Percentiles rank a stretch among this genome's conserved stretches.
phyloP scores from a whole-genome alignment of 495 filamentous ascomycete species.

The Umbilicaria muhlenbergii region DNA sequence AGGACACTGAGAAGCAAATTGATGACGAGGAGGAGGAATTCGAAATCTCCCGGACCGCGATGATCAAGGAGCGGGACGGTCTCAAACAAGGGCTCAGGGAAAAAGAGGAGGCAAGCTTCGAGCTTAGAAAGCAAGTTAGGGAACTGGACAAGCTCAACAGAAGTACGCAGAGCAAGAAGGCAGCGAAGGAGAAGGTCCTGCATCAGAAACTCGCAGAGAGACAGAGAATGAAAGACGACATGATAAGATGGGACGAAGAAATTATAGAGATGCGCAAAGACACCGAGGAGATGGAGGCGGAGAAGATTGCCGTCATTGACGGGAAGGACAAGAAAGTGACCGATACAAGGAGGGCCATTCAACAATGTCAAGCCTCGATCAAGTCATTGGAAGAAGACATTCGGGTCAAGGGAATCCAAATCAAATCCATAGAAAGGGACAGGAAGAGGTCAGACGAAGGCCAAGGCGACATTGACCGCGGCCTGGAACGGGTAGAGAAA shows the following conservation, averaged over 20 bases:
- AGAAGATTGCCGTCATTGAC: constrained; percentile 22
- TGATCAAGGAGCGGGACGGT: constrained; percentile 52
- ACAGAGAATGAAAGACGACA: constrained; percentile 44
- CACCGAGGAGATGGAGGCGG: constrained; percentile 29
- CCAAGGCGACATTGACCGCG: constrained; percentile 28
- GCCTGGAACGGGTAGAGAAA: constrained; percentile 34
- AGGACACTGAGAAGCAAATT: constrained; percentile 50
- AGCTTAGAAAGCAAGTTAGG: constrained; percentile 65
- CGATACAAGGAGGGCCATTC: constrained; percentile 33
- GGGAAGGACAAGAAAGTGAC: constrained; percentile 29
- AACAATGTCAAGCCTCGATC: constrained; percentile 34
- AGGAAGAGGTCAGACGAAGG: constrained; percentile 33
- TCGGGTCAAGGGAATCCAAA: constrained; percentile 40
- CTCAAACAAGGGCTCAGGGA: constrained; percentile 62
- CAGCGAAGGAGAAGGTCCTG: constrained; percentile 54
- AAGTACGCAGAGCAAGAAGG: constrained; percentile 63
- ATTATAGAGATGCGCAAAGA: constrained; percentile 33
- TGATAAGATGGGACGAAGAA: constrained; percentile 40
- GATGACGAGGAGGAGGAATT: constrained; percentile 60
- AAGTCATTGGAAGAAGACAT: constrained; percentile 47
- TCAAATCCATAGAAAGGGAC: constrained; percentile 48
- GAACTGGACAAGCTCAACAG: constrained; percentile 69
- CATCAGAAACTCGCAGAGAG: constrained; percentile 48
- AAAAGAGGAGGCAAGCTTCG: constrained; percentile 71
- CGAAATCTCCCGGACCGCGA: constrained; percentile 38